Evolutionary conservation across 208 protist species (phyloP).

Genomic region (Acanthamoeba divionensis): DNA sequence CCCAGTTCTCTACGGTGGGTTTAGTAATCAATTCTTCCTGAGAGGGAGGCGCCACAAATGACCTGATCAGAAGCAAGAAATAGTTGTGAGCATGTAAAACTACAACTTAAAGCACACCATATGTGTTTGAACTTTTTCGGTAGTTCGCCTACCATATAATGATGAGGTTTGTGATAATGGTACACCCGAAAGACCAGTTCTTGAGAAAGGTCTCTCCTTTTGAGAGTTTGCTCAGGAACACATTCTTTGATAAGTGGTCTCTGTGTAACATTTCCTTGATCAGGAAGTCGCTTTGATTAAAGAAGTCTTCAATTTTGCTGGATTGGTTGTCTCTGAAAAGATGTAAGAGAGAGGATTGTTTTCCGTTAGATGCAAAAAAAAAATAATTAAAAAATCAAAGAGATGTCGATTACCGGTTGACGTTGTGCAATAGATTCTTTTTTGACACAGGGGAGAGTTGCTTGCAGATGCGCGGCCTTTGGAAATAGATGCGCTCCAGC

Average conservation of each 20-base stretch:
- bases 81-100: no score
- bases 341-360: no score
- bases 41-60: no score
- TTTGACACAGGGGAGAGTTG: background rate
- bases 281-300: background rate
- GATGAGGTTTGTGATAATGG: slow-evolving; percentile 27
- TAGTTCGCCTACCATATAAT: slow-evolving; percentile 22
- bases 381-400: background rate
- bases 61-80: no score
- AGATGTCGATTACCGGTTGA: background rate
- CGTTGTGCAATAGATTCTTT: slow-evolving; percentile 35
- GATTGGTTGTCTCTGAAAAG: slow-evolving; percentile 17
- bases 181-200: background rate
- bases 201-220: background rate
- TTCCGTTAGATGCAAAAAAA: no score
- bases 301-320: slow-evolving; percentile 53
- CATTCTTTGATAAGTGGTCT: background rate
- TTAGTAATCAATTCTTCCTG: no score
- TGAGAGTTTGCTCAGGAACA: background rate
- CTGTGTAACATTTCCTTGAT: slow-evolving; percentile 29
- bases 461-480: slow-evolving; percentile 42
- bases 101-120: no score
- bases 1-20: no score
- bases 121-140: no score
- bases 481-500: slow-evolving; percentile 64